phyloP scores from a whole-genome alignment of 176 grass and related monocot species.

The Musa beccarii region DNA sequence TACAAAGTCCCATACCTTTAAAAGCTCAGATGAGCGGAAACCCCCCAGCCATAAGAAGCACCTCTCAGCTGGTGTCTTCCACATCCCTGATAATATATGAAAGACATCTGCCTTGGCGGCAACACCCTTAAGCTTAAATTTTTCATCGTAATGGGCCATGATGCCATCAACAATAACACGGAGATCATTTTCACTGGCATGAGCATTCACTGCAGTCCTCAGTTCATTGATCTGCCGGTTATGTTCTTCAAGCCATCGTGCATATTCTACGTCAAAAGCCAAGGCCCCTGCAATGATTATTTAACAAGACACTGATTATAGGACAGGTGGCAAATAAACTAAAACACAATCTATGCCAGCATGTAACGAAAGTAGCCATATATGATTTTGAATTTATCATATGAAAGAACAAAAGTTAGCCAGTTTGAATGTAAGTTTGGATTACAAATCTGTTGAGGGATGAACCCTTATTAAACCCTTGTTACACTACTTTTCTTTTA shows the following conservation, averaged over 20 bases:
- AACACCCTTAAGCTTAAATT: slow-evolving; percentile 78
- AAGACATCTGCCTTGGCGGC: slow-evolving; percentile 87
- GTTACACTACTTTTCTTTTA: too few relatives aligned
- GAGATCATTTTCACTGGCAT: slow-evolving; percentile 13
- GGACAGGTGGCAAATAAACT: not conserved
- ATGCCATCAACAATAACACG: slow-evolving; percentile 1
- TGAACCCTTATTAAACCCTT: too few relatives aligned
- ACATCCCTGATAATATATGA: slow-evolving; percentile 89
- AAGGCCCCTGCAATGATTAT: slow-evolving; percentile 2
- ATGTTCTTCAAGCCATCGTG: slow-evolving; percentile 15
- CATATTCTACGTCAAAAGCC: slow-evolving; percentile 15
- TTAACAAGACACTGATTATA: not conserved
- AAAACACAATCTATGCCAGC: not conserved
- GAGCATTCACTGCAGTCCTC: slow-evolving; percentile 13
- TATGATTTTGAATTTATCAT: too few relatives aligned
- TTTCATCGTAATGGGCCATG: slow-evolving; percentile 50
- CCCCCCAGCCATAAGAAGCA: slow-evolving; percentile 96
- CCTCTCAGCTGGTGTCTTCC: slow-evolving; percentile 95
- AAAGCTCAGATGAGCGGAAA: slow-evolving; percentile 79
- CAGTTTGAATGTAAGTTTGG: too few relatives aligned
- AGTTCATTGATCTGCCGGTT: slow-evolving; percentile 7
- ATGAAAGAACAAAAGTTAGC: too few relatives aligned
- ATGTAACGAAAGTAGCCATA: too few relatives aligned
- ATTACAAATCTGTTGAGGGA: too few relatives aligned
- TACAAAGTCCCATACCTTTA: slow-evolving; percentile 9